Base-by-base conservation (phyloP, 2,329 filamentous ascomycete genomes). In the Hypoxylon sp. region DNA sequence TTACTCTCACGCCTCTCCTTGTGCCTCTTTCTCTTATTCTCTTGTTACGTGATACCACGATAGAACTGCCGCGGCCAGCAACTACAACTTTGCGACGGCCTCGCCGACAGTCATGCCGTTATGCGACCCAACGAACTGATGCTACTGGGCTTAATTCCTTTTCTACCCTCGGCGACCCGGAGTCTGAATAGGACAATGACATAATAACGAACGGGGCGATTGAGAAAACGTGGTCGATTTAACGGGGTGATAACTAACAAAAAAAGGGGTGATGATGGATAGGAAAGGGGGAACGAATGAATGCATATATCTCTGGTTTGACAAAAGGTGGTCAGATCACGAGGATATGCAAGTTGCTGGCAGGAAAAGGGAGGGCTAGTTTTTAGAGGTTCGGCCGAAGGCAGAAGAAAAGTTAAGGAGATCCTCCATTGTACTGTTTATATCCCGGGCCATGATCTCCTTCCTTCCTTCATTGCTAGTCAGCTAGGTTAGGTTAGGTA, bases 11-110 rank as follows among this genome's bases (percentile, higher is more conserved):
- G 41, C 42, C 49, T 56, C 51, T 54, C 23, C 47, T 43, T 32
- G 45, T 23, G 47, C 46, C 36, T 55, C 15, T 42, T 58, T 51
- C 38, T 32, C 34, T 34, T 51, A 60, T 55, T 53, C 36, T 53
- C 31, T 53, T 55, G 51, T 55, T n/a, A 55, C 41, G 55, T 55
- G 54, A 60, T 55, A 60, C 51, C 54, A 57, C 49, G 44, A 61
- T 59, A 59, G 56, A 59, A 51, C 44, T 48, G 41, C 37, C 35
- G 30, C 40, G 26, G 32, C 30, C 16, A n/a, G 26, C 29, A 34
- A 53, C 37, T 37, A n/a, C 41, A 41, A 40, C 37, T 30, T 26
- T 25, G n/a, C n/a, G n/a, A n/a, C n/a, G n/a, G n/a, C n/a, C n/a
- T 36, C 25, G 17, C 44, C 19, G 32, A 51, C 19, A 26, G 13